A percentile compares a stretch with the other conserved stretches of the same genome.
Evolutionary conservation across 2,329 filamentous ascomycete species (phyloP).

Genomic region (Cryphonectria radicalis): DNA sequence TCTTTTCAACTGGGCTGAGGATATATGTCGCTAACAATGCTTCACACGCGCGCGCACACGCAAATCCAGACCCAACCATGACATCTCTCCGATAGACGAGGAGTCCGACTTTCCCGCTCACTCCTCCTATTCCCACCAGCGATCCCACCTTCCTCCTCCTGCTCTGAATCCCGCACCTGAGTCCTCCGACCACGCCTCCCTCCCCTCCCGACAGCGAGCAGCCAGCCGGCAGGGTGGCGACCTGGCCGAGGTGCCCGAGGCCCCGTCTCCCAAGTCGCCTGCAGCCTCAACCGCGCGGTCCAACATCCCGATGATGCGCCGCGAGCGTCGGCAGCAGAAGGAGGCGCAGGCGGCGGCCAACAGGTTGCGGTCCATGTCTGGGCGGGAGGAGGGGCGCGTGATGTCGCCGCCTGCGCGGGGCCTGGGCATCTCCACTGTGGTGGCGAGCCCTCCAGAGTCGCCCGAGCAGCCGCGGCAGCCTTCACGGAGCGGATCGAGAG

Average conservation of each 20-base stretch:
- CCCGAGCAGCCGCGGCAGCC: constrained; percentile 36
- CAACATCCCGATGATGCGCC: constrained; percentile 58
- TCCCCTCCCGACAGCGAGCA: constrained; percentile 22
- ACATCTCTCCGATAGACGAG: constrained; percentile 61
- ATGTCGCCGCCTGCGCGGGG: constrained; percentile 38
- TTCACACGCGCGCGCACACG: background rate
- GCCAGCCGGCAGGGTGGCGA: constrained; percentile 18
- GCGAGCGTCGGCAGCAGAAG: constrained; percentile 52
- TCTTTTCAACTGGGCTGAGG: background rate
- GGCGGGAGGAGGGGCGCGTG: background rate
- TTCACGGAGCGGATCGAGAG: constrained; percentile 16
- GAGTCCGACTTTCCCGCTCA: constrained; percentile 29
- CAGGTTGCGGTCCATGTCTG: constrained; percentile 7
- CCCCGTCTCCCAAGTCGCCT: constrained; percentile 9
- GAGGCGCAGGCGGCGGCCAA: constrained; percentile 33
- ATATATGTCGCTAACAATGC: constrained; percentile 29
- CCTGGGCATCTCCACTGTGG: constrained; percentile 36
- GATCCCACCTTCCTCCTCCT: constrained; percentile 39
- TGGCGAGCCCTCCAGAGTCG: constrained; percentile 41
- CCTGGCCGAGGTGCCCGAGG: constrained; percentile 31
- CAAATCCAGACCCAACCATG: constrained; percentile 32
- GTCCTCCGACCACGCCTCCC: constrained; percentile 20
- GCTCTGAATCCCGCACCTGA: constrained; percentile 16
- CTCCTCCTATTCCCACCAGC: background rate
- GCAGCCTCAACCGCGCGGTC: constrained; percentile 34